Evolutionary conservation across 805 yeast genomes (phyloP).

Genomic region (Blastobotrys robertii): DNA sequence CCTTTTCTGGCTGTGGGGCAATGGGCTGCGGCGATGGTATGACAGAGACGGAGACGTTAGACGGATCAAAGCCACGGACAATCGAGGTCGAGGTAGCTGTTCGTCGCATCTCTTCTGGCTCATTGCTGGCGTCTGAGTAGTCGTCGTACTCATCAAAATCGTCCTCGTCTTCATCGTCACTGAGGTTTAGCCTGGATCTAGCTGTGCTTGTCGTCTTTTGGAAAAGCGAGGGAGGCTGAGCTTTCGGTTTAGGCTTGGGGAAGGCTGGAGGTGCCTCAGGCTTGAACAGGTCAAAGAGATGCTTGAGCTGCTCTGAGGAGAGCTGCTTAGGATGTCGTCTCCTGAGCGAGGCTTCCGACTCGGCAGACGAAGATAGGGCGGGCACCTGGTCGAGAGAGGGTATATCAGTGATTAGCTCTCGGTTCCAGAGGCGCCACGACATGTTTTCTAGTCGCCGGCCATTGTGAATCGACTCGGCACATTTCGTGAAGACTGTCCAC

Average conservation of each 20-base stretch:
- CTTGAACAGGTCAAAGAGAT: conserved; percentile 17
- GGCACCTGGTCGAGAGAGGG: conserved; percentile 8
- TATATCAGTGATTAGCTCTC: conserved; percentile 15
- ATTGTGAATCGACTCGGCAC: conserved; percentile 28
- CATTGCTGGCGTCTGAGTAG: not conserved
- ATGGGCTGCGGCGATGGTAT: conserved; percentile 3
- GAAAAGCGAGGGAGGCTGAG: conserved; percentile 1
- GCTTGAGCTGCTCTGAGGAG: conserved; percentile 19
- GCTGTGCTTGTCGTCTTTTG: not conserved
- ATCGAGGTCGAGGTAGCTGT: conserved; percentile 26
- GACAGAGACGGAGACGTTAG: conserved; percentile 27
- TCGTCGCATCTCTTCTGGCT: not conserved
- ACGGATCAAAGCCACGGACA: conserved; percentile 32
- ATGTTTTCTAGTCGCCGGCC: conserved; percentile 31
- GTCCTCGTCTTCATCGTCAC: conserved; percentile 4
- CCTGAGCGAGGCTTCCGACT: not conserved
- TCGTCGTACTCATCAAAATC: conserved; percentile 7
- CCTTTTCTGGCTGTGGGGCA: conserved; percentile 6
- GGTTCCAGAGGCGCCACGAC: conserved; percentile 31
- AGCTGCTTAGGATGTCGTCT: conserved; percentile 7
- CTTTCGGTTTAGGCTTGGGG: not conserved
- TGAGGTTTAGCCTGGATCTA: not conserved
- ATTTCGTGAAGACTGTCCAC: conserved; percentile 29
- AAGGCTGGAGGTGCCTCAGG: conserved; percentile 5
- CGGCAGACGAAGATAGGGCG: conserved; percentile 7